phyloP scores from a whole-genome alignment of 2,329 filamentous ascomycete species.

The Colletotrichum siamense region DNA sequence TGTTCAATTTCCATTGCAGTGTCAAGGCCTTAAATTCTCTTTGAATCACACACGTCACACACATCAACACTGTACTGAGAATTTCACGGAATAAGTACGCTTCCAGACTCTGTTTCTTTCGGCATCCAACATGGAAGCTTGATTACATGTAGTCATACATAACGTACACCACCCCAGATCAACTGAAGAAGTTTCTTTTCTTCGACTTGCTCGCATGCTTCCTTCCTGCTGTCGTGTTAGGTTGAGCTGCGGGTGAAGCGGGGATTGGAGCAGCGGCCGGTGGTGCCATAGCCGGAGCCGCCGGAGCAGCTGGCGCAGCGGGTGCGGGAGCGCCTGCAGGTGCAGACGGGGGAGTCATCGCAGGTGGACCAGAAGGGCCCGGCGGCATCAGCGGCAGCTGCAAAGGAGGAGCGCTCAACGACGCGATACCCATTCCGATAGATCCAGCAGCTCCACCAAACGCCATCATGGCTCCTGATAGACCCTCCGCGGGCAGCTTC shows the following conservation, averaged over 20 bases:
- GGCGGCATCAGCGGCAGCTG: not conserved
- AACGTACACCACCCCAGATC: not conserved
- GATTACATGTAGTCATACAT: not conserved
- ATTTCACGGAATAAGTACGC: not conserved
- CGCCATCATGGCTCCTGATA: not conserved
- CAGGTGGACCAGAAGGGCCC: not conserved
- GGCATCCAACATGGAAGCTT: not conserved
- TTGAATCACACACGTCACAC: fast-evolving
- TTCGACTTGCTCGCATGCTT: not conserved
- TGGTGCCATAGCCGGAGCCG: not conserved
- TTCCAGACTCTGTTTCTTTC: not conserved
- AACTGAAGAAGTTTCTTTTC: not conserved
- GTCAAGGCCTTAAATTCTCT: not conserved
- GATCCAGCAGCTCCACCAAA: constrained; percentile 2
- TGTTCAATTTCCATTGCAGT: not conserved
- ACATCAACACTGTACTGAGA: not conserved
- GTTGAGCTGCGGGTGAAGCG: not conserved
- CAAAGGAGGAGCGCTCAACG: constrained; percentile 23
- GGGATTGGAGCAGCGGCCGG: not conserved
- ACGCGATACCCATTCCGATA: not conserved
- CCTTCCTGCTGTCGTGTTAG: not conserved
- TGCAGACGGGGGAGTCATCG: not conserved
- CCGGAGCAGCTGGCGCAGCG: not conserved
- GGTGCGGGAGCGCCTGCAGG: not conserved
- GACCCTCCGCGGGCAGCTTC: constrained; percentile 8